Conservation (phyloP, 2,329 filamentous ascomycete genomes). For the Alternaria gaisen region DNA sequence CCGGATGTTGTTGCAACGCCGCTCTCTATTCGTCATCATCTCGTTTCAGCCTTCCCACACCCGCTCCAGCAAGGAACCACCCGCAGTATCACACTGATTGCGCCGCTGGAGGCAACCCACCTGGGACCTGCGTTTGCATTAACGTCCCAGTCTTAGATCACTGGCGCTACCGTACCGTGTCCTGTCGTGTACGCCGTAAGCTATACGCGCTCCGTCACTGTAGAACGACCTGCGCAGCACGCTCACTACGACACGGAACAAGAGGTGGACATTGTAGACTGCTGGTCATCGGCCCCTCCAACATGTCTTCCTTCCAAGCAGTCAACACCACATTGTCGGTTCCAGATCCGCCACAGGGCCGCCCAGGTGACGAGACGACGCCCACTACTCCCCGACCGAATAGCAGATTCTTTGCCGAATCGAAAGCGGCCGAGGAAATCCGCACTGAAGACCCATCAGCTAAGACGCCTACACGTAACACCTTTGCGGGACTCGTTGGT, state of each 20-base stretch:
- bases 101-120: conserved; percentile 15
- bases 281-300: conserved; percentile 15
- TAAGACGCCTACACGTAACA: conserved; percentile 70
- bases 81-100: conserved; percentile 26
- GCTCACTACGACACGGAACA: conserved; percentile 14
- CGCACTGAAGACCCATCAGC: conserved; percentile 55
- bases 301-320: conserved; percentile 67
- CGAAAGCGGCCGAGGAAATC: conserved; percentile 45
- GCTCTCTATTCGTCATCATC: conserved; percentile 47
- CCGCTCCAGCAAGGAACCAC: conserved; percentile 33
- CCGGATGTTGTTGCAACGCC: conserved; percentile 49
- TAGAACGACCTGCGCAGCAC: conserved; percentile 20
- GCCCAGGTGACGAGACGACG: conserved; percentile 62
- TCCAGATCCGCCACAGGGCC: conserved; percentile 53
- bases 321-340: conserved; percentile 65
- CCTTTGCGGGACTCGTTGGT: conserved; percentile 57
- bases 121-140: conserved; percentile 14
- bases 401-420: conserved; percentile 53
- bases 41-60: conserved; percentile 49
- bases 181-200: conserved; percentile 10
- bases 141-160: conserved; percentile 10
- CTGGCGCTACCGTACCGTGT: conserved; percentile 6
- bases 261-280: conserved; percentile 11
- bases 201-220: conserved; percentile 13
- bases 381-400: conserved; percentile 64